Conservation (phyloP, 192 early-diverging fungal genomes). For the Cladochytrium replicatum region DNA sequence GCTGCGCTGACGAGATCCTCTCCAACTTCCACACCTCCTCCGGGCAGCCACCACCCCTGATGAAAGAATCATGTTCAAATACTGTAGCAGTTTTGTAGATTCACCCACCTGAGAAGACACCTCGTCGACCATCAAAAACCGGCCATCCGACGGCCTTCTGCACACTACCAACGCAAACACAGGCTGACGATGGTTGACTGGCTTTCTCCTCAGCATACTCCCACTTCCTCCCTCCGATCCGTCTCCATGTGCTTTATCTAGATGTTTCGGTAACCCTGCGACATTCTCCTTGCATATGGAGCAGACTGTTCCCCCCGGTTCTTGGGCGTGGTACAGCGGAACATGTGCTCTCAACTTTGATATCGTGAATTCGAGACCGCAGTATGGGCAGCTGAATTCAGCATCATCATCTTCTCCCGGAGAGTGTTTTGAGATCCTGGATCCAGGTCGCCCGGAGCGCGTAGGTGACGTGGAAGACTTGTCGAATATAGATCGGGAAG, state of each 20-base stretch:
- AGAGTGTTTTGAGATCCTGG: no score
- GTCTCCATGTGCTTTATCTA: constrained; percentile 10
- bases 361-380: not conserved
- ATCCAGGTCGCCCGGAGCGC: no score
- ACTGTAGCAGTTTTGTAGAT: not conserved
- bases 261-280: constrained; percentile 7
- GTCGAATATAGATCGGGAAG: not conserved
- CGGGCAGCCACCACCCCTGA: constrained; percentile 24
- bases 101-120: not conserved
- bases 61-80: constrained; percentile 9
- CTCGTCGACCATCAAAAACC: constrained; percentile 18
- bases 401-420: no score
- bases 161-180: constrained; percentile 20
- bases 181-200: constrained; percentile 8
- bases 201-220: no score
- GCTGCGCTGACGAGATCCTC: constrained; percentile 20
- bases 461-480: not conserved
- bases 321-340: constrained; percentile 20
- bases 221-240: no score
- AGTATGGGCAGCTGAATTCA: constrained; percentile 17
- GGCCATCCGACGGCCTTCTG: constrained; percentile 4
- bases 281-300: constrained; percentile 3
- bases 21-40: constrained; percentile 20
- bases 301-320: constrained; percentile 7
- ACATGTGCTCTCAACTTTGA: constrained; percentile 6